These are phyloP conservation scores for Artemisia tridentata DNA, from an alignment of 129 eudicot genomes.

Conservation along the genomic window DNA sequence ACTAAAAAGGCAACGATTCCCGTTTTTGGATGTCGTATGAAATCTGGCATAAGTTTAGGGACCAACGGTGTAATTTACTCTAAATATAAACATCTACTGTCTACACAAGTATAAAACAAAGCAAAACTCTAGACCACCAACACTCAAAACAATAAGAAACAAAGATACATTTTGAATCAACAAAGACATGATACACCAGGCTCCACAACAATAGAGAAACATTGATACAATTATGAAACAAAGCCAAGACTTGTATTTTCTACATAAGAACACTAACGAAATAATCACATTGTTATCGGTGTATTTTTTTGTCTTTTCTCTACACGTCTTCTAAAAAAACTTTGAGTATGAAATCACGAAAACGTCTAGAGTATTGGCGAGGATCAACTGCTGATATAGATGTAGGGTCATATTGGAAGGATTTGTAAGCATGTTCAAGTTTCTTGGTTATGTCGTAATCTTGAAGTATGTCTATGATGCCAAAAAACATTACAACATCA, in stretches of 20 bases:
- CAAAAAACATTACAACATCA: conserved; percentile 85
- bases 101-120: background rate
- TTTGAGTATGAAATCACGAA: conserved; percentile 75
- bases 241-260: background rate
- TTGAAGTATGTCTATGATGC: conserved; percentile 93
- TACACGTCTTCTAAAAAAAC: conserved; percentile 71
- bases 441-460: conserved; percentile 94
- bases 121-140: background rate
- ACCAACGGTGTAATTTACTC: too few species aligned
- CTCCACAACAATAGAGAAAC: conserved; percentile 17
- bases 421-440: conserved; percentile 95
- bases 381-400: conserved; percentile 96
- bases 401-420: conserved; percentile 86
- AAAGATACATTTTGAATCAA: background rate
- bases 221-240: conserved; percentile 15
- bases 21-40: too few species aligned
- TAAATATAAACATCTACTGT: background rate
- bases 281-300: conserved; percentile 19
- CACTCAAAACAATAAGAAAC: background rate
- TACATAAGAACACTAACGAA: background rate
- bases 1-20: too few species aligned
- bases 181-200: background rate
- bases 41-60: too few species aligned
- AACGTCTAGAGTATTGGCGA: conserved; percentile 80
- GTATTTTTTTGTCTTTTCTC: conserved; percentile 11